Evolutionary conservation across 2,329 filamentous ascomycete species (phyloP).

Genomic region (Aspergillus ibericus): DNA sequence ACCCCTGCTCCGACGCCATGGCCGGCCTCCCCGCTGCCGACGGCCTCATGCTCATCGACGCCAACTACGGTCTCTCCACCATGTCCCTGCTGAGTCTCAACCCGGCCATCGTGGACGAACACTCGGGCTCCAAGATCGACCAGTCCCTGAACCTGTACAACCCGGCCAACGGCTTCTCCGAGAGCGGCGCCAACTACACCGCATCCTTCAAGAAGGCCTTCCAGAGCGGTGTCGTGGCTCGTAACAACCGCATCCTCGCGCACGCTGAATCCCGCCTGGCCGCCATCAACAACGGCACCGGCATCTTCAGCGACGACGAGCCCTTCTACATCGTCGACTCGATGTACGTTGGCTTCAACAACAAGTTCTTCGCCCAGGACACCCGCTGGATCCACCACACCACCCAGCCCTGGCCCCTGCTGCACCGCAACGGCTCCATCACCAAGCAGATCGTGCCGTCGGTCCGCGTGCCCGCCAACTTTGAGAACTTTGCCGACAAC

Average conservation of each 20-base stretch:
- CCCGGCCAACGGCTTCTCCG: background rate
- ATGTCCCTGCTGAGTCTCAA: background rate
- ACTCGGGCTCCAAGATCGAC: background rate
- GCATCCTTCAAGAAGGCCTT: background rate
- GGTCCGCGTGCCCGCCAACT: background rate
- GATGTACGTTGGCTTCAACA: constrained; percentile 3
- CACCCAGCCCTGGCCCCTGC: background rate
- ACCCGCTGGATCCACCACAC: background rate
- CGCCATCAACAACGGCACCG: background rate
- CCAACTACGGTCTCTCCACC: background rate
- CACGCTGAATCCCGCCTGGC: background rate
- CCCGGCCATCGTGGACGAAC: background rate
- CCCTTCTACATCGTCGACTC: background rate
- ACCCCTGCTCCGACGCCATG: constrained; percentile 1
- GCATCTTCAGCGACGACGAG: background rate
- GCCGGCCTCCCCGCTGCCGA: background rate
- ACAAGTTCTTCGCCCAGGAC: constrained; percentile 1
- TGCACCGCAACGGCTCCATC: background rate
- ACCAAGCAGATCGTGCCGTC: background rate
- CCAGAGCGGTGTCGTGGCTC: background rate
- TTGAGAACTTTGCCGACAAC: background rate
- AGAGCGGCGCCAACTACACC: background rate
- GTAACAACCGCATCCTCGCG: background rate
- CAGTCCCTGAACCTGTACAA: background rate
- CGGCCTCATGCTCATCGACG: background rate